Evolutionary conservation across 163 green algal genomes (phyloP), one percentile per base, ranked within the genome.

Genomic region (Chlorella variabilis): DNA sequence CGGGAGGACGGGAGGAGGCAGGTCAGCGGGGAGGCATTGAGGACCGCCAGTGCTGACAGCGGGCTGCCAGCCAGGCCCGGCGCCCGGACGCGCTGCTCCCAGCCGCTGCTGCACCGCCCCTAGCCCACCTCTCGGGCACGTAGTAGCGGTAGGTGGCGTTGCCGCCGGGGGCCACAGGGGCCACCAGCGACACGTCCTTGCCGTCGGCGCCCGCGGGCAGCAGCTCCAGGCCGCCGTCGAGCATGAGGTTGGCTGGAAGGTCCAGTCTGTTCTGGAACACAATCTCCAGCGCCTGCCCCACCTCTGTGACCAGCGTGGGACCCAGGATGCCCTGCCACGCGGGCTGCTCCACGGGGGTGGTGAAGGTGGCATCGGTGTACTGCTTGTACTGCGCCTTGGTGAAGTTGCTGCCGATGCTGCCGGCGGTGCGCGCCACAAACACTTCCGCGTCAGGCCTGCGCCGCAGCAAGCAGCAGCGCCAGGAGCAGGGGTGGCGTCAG

Each of bases 311-410:
- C 34, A 91, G 31, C 3, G 70, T 65, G 23, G 86, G 88, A 20
- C 88, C 88, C 68, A 87, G 36, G 38, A 88, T 61, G 86, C 84
- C 84, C 21, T 70, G 65, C 23, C 31, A 4, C 11, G 61, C 54
- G 25, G 68, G 29, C 86, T 71, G 66, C 48, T 41, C 21, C 49
- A 87, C 61, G 9, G 11, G 68, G 36, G 61, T 71, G 11, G 67
- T 89, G 84, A 96, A 97, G 59, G 31, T 93, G 27, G 39, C 87
- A 65, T 96, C 92, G 15, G 85, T 93, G 87, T 94, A 97, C 80
- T 92, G 87, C 23, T 81, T 67, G 82, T 91, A 95, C 29, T 87
- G 38, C 0, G 85, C 89, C 89, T 95, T 95, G 45, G 45, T 48
- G 65, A 85, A 85, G 48, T 78, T 74, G 48, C 75, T 77, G 21